phyloP scores from a whole-genome alignment of 1,139 yeast genomes.

The Suhomyces maxii region DNA sequence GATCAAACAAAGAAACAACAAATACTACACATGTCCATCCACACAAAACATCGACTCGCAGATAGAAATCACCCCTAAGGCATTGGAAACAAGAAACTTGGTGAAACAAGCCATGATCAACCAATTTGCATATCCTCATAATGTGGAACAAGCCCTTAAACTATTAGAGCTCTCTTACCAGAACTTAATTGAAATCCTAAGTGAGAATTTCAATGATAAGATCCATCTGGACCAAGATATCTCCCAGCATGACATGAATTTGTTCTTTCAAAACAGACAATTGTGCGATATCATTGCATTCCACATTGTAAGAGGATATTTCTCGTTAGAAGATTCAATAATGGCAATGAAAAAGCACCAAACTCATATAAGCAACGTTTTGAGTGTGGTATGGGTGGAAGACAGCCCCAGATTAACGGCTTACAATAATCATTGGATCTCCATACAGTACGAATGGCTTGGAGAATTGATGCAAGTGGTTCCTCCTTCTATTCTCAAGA shows the following conservation, averaged over 20 bases:
- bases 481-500: constrained; percentile 37
- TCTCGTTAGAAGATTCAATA: constrained; percentile 61
- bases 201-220: constrained; percentile 19
- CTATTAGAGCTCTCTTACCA: constrained; percentile 38
- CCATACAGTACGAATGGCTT: constrained; percentile 52
- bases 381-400: constrained; percentile 14
- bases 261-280: constrained; percentile 36
- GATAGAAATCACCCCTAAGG: constrained; percentile 37
- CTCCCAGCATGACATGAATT: constrained; percentile 29
- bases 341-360: constrained; percentile 63
- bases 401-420: not conserved
- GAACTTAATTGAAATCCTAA: constrained; percentile 28
- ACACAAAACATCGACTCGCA: constrained; percentile 27
- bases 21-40: constrained; percentile 40
- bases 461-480: constrained; percentile 53
- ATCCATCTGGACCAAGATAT: constrained; percentile 15
- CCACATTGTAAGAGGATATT: constrained; percentile 61
- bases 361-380: constrained; percentile 54
- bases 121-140: constrained; percentile 37
- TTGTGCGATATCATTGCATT: constrained; percentile 62
- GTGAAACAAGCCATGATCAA: constrained; percentile 39
- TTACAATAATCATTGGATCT: constrained; percentile 37
- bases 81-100: constrained; percentile 41
- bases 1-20: constrained; percentile 37
- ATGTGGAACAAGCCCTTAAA: constrained; percentile 33